A percentile compares a stretch with the other conserved stretches of the same genome.
phyloP scores from a whole-genome alignment of 2,329 filamentous ascomycete genomes.

The Colletotrichum euphorbiae region DNA sequence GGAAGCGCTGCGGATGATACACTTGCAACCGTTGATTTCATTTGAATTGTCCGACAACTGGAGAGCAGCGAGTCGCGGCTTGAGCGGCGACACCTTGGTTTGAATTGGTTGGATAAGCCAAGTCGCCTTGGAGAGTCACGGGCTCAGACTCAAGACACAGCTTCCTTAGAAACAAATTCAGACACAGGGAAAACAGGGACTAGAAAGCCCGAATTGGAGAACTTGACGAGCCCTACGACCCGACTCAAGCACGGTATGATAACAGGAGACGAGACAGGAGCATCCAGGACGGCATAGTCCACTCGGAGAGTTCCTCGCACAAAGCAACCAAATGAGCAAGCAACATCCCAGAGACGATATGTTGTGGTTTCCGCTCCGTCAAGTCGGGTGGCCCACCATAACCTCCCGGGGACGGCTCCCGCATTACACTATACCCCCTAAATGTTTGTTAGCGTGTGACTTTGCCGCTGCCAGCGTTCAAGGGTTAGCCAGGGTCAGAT shows the following conservation, averaged over 20 bases:
- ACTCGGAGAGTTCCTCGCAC: conserved; percentile 23
- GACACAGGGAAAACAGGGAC: conserved; percentile 10
- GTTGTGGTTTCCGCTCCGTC: conserved; percentile 3
- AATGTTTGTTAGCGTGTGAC: too few species aligned
- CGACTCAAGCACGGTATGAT: not conserved
- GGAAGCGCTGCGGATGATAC: too few species aligned
- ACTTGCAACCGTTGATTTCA: too few species aligned
- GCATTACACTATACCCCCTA: too few species aligned
- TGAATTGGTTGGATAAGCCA: not conserved
- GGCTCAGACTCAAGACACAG: conserved; percentile 9
- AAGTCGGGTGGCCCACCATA: conserved; percentile 8
- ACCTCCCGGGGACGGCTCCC: conserved; percentile 6
- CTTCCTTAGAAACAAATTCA: conserved; percentile 17
- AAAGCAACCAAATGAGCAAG: conserved; percentile 11
- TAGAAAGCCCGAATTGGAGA: not conserved
- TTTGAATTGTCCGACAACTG: too few species aligned
- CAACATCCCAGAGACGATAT: conserved; percentile 5
- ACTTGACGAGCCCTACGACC: not conserved
- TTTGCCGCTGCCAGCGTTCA: too few species aligned
- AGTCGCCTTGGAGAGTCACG: not conserved
- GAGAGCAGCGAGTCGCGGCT: not conserved
- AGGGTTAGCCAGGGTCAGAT: too few species aligned
- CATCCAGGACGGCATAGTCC: not conserved
- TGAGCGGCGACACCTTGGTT: not conserved
- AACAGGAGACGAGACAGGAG: not conserved